Conservation (phyloP, 2,329 filamentous ascomycete species). For the Fusarium mangiferae region DNA sequence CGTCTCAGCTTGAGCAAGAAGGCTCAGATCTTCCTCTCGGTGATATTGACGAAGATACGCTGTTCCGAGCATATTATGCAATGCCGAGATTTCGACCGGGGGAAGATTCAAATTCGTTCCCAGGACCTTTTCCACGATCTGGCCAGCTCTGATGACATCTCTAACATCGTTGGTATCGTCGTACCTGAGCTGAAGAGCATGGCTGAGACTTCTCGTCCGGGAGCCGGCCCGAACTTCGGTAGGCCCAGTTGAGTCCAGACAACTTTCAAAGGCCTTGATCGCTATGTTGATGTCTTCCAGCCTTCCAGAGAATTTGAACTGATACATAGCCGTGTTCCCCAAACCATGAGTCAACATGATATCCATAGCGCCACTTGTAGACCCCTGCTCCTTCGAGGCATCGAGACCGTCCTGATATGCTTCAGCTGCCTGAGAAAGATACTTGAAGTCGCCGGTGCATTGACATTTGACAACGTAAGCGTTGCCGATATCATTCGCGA, state of each 20-base stretch:
- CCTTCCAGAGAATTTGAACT: neutral
- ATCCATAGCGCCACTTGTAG: rapidly evolving
- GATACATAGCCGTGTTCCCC: neutral
- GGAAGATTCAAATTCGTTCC: neutral
- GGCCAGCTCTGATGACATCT: neutral
- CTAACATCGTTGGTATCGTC: neutral
- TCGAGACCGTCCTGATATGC: neutral
- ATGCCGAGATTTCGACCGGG: neutral
- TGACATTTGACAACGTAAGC: neutral
- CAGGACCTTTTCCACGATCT: neutral
- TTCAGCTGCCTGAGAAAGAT: neutral
- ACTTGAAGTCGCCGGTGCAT: neutral
- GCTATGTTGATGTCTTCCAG: neutral
- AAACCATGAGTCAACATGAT: neutral
- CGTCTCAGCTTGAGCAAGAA: neutral
- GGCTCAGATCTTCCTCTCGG: neutral
- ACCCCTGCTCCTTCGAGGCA: neutral
- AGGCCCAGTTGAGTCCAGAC: neutral
- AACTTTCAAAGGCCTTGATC: neutral
- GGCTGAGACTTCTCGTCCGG: neutral
- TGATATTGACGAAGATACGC: neutral
- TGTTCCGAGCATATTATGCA: neutral
- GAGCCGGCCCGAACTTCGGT: neutral
- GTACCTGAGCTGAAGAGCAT: neutral
- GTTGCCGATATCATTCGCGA: neutral